A percentile compares a stretch with the other conserved stretches of the same genome.
These are phyloP conservation scores for Niveomyces coronatus DNA, from an alignment of 2,329 filamentous ascomycete genomes.

Conservation along the genomic window DNA sequence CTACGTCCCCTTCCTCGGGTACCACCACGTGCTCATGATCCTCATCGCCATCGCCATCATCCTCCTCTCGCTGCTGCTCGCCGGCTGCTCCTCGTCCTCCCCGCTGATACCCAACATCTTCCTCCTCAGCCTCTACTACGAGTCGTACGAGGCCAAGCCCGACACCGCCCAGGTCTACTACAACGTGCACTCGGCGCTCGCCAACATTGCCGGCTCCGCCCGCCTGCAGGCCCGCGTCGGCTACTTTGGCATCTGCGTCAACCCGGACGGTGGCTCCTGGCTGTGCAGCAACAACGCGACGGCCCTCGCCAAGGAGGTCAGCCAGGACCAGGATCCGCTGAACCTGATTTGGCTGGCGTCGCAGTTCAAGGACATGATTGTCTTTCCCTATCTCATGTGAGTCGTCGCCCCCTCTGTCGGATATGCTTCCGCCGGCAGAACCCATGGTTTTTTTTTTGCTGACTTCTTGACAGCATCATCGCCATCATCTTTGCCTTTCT, in stretches of 20 bases:
- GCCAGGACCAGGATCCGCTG: conserved; percentile 85
- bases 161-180: conserved; percentile 86
- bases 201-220: conserved; percentile 80
- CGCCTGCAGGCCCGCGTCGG: conserved; percentile 84
- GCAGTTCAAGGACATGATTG: conserved; percentile 97
- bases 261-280: conserved; percentile 80
- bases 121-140: conserved; percentile 95
- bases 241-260: conserved; percentile 97
- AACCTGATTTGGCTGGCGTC: conserved; percentile 95
- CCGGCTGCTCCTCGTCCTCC: conserved; percentile 93
- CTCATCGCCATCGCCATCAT: conserved; percentile 90
- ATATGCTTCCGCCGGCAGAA: too few species aligned
- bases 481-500: conserved; percentile 96
- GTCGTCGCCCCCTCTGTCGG: conserved; percentile 23
- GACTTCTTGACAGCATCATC: conserved; percentile 65
- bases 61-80: conserved; percentile 81
- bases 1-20: conserved; percentile 59
- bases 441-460: too few species aligned
- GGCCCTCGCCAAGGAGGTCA: conserved; percentile 78
- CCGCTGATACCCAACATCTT: conserved; percentile 93
- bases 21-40: conserved; percentile 91
- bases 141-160: conserved; percentile 72
- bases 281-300: conserved; percentile 97
- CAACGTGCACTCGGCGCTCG: conserved; percentile 72
- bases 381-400: conserved; percentile 93